Evolutionary conservation across 2,329 filamentous ascomycete species (phyloP), one percentile per base, ranked within the genome.

Genomic region (Botrytis cinerea): DNA sequence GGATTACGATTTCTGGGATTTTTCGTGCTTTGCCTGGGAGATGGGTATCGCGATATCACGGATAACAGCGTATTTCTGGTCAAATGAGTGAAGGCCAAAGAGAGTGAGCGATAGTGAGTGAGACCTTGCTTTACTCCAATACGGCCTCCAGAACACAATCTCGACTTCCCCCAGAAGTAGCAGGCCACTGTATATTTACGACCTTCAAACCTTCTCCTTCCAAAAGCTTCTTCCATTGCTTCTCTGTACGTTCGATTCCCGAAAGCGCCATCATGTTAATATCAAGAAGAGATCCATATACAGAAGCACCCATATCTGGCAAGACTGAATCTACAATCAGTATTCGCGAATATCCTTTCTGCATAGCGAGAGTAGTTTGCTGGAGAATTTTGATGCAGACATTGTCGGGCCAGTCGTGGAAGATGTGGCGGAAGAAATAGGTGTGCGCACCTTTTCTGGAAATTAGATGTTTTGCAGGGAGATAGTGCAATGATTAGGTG

Each of bases 381-480:
- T 69, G 73, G 18, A 83, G 71, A 35, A 83, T 82, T 4, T 72
- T 68, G 6, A 74, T 61, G 18, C 80, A 79, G 18, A 78, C 75
- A 38, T 72, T 75, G 67, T 82, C 80, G 0, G 80, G 78, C 77
- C 79, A 83, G 64, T 83, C 80, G 70, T 83, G 82, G 2, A 83
- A 75, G 35, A 82, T 78, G 71, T 77, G 73, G 45, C 77, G 78
- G 46, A 81, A 75, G 75, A 79, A 82, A 72, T 83, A 83, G 2
- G 78, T 78, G 4, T 79, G 78, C 43, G 78, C 80, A 4, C 72
- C 66, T 54, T 61, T 45, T 35, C 5, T 54, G 2, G 22, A 28
- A 6, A 62, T 54, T 54, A 63, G 59, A 63, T 51, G 14, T 54
- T 25, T 7, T 43, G 25, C 54, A 54, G 28, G 54, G 45, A 20